phyloP scores from a whole-genome alignment of 192 early-diverging fungal species.

The Lobosporangium transversale region DNA sequence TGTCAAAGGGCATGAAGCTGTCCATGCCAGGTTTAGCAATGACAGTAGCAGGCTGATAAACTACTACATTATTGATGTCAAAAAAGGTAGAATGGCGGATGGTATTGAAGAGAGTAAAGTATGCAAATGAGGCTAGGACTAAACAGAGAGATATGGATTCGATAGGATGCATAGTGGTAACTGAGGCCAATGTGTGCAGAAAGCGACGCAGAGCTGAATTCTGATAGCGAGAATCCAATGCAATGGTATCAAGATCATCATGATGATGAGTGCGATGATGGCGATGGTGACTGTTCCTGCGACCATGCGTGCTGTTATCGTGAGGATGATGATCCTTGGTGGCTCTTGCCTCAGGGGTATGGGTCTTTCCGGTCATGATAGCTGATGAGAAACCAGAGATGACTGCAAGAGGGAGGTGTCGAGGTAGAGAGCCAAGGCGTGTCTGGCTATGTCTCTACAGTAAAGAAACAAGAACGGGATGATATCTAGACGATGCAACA shows the following conservation, averaged over 20 bases:
- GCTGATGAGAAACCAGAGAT: too few species aligned
- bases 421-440: neutral
- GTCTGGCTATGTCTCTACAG: neutral
- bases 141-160: constrained; percentile 79
- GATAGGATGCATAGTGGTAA: constrained; percentile 74
- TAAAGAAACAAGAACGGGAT: neutral
- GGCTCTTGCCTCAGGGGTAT: constrained; percentile 33
- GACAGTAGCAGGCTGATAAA: constrained; percentile 58
- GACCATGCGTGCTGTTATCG: too few species aligned
- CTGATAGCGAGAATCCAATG: constrained; percentile 30
- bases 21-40: constrained; percentile 45
- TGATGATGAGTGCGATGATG: constrained; percentile 2
- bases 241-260: constrained; percentile 21
- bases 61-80: constrained; percentile 43
- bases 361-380: constrained; percentile 48
- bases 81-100: constrained; percentile 75
- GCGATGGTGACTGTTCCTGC: neutral
- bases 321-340: constrained; percentile 12
- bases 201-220: constrained; percentile 49
- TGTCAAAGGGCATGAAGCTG: constrained; percentile 47
- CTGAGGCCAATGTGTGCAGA: constrained; percentile 37
- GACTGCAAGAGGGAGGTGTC: too few species aligned
- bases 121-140: constrained; percentile 78
- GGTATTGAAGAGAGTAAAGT: constrained; percentile 80
- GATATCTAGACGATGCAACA: neutral